Percentiles rank a stretch among this genome's conserved stretches.
Conservation (phyloP, 257 asterid genomes). For the Plantago major region DNA sequence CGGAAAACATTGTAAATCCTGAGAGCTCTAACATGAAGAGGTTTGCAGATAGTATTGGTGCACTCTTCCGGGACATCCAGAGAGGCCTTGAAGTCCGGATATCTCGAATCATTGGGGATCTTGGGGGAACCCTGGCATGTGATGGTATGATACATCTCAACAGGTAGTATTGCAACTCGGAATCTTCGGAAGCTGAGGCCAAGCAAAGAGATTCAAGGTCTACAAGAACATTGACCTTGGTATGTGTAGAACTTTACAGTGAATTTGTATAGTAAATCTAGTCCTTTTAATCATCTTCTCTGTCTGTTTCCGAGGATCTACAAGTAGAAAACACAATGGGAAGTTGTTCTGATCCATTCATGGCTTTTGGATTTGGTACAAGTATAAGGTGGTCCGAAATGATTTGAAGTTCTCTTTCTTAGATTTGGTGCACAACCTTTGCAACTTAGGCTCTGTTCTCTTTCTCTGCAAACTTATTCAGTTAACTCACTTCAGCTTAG, state of each 20-base stretch:
- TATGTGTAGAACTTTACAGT: slow-evolving; percentile 3
- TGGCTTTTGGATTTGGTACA: too few species aligned
- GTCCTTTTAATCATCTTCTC: too few species aligned
- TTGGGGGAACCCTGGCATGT: slow-evolving; percentile 76
- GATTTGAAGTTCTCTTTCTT: too few species aligned
- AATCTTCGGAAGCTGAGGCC: slow-evolving; percentile 5
- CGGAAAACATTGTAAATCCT: slow-evolving; percentile 47
- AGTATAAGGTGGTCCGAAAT: too few species aligned
- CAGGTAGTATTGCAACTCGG: slow-evolving; percentile 28
- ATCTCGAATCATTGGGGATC: slow-evolving; percentile 83
- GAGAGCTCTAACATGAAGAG: slow-evolving; percentile 66
- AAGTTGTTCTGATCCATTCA: too few species aligned
- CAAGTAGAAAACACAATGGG: too few species aligned
- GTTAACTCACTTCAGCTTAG: too few species aligned
- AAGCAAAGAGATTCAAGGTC: not conserved
- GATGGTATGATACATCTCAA: slow-evolving; percentile 68
- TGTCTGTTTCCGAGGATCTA: too few species aligned
- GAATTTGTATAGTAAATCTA: slow-evolving; percentile 1
- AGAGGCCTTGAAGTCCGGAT: slow-evolving; percentile 84
- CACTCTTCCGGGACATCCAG: slow-evolving; percentile 74
- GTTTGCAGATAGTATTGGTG: slow-evolving; percentile 61
- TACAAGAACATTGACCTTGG: not conserved
- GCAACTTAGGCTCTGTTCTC: too few species aligned
- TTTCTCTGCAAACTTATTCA: too few species aligned
- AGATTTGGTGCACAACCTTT: too few species aligned